Conservation (phyloP, 345 rosid species). For the Arabis alpina region DNA sequence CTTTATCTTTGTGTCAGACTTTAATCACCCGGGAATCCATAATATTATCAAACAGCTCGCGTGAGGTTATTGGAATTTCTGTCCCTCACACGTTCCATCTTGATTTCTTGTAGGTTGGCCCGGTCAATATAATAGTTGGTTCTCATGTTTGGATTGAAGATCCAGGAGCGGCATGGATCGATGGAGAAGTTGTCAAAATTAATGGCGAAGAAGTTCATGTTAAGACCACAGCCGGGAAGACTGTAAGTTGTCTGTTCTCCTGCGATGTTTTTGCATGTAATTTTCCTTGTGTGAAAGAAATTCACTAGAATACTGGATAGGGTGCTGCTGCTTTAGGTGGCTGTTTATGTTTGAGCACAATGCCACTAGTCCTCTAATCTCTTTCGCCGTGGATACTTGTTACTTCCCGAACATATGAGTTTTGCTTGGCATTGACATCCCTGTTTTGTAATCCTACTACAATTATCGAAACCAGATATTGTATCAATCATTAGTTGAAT, state of each 20-base stretch:
- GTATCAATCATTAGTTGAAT: slow-evolving; percentile 18
- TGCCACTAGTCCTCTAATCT: background rate
- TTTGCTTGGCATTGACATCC: background rate
- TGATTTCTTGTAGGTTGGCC: slow-evolving; percentile 60
- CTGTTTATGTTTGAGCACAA: slow-evolving; percentile 5
- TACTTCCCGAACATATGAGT: slow-evolving; percentile 7
- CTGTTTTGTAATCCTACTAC: background rate
- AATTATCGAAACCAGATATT: slow-evolving; percentile 17
- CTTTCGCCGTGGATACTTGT: slow-evolving; percentile 5
- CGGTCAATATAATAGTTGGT: slow-evolving; percentile 89
- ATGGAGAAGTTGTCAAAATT: slow-evolving; percentile 86
- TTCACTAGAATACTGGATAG: slow-evolving; percentile 14
- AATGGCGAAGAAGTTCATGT: slow-evolving; percentile 80
- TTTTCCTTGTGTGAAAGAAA: slow-evolving; percentile 26
- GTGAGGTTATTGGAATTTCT: slow-evolving; percentile 1
- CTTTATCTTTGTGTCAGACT: background rate
- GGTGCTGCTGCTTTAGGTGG: slow-evolving; percentile 17
- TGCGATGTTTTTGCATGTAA: slow-evolving; percentile 14
- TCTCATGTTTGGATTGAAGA: slow-evolving; percentile 99
- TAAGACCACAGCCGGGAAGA: slow-evolving; percentile 64
- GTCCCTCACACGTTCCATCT: slow-evolving; percentile 13
- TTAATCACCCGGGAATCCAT: slow-evolving; percentile 5
- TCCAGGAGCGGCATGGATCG: slow-evolving; percentile 80
- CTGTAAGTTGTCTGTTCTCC: slow-evolving; percentile 56
- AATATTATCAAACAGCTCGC: slow-evolving; percentile 12